Base-by-base conservation (phyloP, 225 moss, liverwort and hornwort species). In the Antitrichia curtipendula region DNA sequence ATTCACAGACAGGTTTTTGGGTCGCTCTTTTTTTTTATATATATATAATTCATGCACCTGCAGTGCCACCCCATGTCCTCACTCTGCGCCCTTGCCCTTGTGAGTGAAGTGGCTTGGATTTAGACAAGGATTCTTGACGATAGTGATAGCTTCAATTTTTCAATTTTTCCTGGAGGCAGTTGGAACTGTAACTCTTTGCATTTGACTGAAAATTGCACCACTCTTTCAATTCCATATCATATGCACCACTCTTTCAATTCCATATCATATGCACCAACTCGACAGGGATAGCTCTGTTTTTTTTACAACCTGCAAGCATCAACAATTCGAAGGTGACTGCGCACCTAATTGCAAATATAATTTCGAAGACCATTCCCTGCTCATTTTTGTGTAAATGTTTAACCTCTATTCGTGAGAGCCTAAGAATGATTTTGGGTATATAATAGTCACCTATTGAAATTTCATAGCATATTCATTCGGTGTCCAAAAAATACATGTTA, bases 361-460 rank as follows among this genome's bases (percentile, higher is more conserved):
- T 29, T 38, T 28, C 7, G 18, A 18, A 47, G 8, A 10, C 0
- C 1, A 3, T 14, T 40, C 8, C 4, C 0, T 38, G 21, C 11
- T 69, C 38, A 40, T n/a, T 38, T 71, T 27, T 8, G 25, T 10
- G 4, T 71, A 15, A 28, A 43, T 43, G 16, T 28, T 43, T 6
- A 71, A 0, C 11, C 7, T 45, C 14, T 52, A 21, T 31, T 19
- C 6, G 18, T 47, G 6, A 29, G 17, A 18, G 6, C 6, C 18
- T 47, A 41, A 29, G 4, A 47, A 73, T 31, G 29, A 7, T 73
- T 47, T 47, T 31, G 2, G 31, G n/a, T n/a, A 73, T 47, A 11
- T 43, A 16, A 41, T 45, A 71, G 6, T 18, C 11, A 19, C 18
- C 2, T 47, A 18, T 31, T 31, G 18, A 73, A 73, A 11, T 29